Conservation (phyloP, 441 rosid genomes). For the Populus hybrid region DNA sequence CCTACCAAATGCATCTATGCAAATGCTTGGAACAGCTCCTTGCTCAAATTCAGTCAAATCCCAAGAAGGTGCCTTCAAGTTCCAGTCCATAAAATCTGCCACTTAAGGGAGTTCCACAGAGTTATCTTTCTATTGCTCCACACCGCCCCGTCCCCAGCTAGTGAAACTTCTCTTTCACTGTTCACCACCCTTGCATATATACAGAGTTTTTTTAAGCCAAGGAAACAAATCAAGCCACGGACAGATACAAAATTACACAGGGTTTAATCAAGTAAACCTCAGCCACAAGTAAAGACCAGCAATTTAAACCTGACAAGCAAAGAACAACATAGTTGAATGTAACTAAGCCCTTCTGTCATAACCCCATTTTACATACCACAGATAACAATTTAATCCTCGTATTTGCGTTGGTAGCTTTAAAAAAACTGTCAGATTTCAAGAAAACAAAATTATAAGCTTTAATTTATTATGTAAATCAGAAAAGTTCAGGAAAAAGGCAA, state of each 20-base stretch:
- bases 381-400: not conserved
- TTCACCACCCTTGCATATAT: not conserved
- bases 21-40: constrained; percentile 31
- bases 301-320: too few species aligned
- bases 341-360: not conserved
- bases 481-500: not conserved
- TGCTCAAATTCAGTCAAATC: constrained; percentile 44
- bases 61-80: constrained; percentile 46
- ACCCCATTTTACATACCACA: not conserved
- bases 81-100: constrained; percentile 50
- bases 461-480: not conserved
- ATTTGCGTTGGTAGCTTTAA: not conserved
- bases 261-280: constrained; percentile 7
- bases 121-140: constrained; percentile 12
- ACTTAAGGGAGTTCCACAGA: not conserved
- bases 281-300: constrained; percentile 3
- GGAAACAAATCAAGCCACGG: constrained; percentile 11
- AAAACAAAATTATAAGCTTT: not conserved
- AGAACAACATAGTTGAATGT: not conserved
- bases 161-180: constrained; percentile 13
- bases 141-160: constrained; percentile 5
- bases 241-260: constrained; percentile 1
- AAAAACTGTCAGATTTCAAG: not conserved
- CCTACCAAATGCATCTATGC: constrained; percentile 36
- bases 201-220: not conserved